phyloP scores from a whole-genome alignment of 108 stramenopile genomes.

The Nitzschia palea region DNA sequence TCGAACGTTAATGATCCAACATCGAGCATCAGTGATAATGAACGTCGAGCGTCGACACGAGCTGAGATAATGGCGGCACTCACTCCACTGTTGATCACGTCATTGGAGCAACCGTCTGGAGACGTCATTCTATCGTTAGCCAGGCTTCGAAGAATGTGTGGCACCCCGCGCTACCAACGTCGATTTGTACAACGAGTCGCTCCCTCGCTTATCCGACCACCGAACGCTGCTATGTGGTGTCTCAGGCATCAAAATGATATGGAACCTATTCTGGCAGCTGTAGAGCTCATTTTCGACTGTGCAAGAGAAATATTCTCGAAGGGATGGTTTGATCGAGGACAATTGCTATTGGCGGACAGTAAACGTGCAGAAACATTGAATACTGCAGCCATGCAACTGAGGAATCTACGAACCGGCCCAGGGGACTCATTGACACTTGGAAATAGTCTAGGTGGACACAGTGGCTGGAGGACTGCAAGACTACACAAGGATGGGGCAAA shows the following conservation, averaged over 20 bases:
- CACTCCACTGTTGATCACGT: conserved; percentile 78
- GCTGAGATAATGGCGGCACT: conserved; percentile 69
- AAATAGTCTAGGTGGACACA: conserved; percentile 17
- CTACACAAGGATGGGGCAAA: conserved; percentile 32
- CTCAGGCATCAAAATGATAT: conserved; percentile 88
- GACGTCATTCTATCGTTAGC: conserved; percentile 66
- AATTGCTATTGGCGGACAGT: conserved; percentile 64
- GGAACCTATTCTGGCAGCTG: conserved; percentile 79
- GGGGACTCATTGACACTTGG: conserved; percentile 38
- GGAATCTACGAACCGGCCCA: conserved; percentile 44
- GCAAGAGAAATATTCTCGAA: conserved; percentile 68
- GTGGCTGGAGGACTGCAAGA: conserved; percentile 22
- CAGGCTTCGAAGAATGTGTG: conserved; percentile 66
- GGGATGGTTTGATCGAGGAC: conserved; percentile 84
- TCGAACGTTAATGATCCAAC: conserved; percentile 26
- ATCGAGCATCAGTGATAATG: conserved; percentile 5
- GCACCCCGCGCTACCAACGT: conserved; percentile 77
- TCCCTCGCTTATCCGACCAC: conserved; percentile 76
- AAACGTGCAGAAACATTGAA: conserved; percentile 66
- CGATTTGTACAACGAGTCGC: conserved; percentile 87
- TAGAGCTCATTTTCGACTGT: conserved; percentile 81
- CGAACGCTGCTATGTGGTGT: conserved; percentile 79
- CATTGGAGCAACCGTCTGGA: conserved; percentile 77
- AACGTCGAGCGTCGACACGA: conserved; percentile 28
- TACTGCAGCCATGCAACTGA: conserved; percentile 60